Conservation (phyloP, 306 rosid genomes). For the Castanea mollissima region DNA sequence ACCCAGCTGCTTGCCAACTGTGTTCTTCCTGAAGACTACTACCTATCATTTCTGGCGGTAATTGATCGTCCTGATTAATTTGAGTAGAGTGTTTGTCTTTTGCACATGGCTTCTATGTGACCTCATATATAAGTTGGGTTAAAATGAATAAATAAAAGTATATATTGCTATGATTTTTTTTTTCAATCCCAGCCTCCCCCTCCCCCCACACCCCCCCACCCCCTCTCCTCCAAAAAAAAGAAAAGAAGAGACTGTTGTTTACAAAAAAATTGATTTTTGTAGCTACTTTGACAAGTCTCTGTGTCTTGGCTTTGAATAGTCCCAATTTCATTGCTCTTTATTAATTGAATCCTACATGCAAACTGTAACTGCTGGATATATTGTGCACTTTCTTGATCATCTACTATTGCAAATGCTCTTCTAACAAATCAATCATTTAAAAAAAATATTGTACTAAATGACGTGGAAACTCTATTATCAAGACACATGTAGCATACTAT, state of each 20-base stretch:
- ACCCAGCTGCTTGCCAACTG: conserved; percentile 4
- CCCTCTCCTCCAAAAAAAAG: too few species aligned
- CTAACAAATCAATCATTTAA: neutral
- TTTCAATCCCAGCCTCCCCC: neutral
- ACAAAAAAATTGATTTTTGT: neutral
- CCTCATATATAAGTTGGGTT: conserved; percentile 5
- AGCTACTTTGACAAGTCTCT: neutral
- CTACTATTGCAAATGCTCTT: neutral
- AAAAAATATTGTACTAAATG: neutral
- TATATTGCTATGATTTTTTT: neutral
- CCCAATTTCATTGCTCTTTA: neutral
- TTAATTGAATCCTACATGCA: neutral
- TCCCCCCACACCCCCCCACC: too few species aligned
- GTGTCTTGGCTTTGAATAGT: neutral
- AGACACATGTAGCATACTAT: neutral
- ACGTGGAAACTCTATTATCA: neutral
- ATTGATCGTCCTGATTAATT: conserved; percentile 13
- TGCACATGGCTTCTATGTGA: conserved; percentile 26
- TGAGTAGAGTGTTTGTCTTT: conserved; percentile 21
- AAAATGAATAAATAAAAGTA: neutral
- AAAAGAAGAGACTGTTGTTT: too few species aligned
- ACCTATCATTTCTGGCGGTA: conserved; percentile 16
- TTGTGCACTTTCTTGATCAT: neutral
- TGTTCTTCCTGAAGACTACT: neutral
- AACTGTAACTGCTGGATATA: neutral